Conservation (phyloP, 163 green algal species). For the Scenedesmus sp. region DNA sequence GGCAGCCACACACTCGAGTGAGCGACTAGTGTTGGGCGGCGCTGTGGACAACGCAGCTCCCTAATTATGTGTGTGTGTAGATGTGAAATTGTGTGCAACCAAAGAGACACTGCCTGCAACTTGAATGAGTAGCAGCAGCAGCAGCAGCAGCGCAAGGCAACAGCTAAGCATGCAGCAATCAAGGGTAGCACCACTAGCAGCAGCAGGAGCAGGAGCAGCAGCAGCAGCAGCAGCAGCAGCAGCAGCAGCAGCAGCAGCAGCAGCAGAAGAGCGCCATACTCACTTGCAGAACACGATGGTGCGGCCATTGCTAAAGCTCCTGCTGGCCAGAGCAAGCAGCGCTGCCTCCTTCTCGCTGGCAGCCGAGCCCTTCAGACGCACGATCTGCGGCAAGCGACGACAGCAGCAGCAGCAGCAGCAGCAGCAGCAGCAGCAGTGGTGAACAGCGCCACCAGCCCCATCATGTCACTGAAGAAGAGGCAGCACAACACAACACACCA, state of each 20-base stretch:
- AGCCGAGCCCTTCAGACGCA: constrained; percentile 46
- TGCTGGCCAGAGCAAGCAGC: constrained; percentile 88
- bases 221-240: not conserved
- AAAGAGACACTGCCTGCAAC: no score
- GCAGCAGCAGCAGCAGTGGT: not conserved
- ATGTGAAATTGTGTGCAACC: no score
- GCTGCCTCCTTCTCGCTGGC: constrained; percentile 88
- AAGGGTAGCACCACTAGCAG: not conserved
- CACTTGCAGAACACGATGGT: constrained; percentile 93
- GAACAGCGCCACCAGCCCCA: not conserved
- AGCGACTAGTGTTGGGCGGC: no score
- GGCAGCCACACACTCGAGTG: not conserved
- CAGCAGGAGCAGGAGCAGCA: not conserved
- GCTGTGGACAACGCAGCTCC: no score
- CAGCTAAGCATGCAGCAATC: not conserved
- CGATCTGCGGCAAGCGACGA: constrained; percentile 22
- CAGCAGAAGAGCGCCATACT: not conserved
- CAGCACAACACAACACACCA: not conserved
- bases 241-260: not conserved
- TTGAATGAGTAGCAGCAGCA: not conserved
- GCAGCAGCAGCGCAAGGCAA: not conserved
- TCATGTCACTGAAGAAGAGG: not conserved
- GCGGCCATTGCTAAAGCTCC: constrained; percentile 79
- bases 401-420: constrained; percentile 39
- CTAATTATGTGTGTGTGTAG: no score